These are phyloP conservation scores for Arthrobotrys megalospora DNA, from an alignment of 2,329 filamentous ascomycete species.

Conservation along the genomic window DNA sequence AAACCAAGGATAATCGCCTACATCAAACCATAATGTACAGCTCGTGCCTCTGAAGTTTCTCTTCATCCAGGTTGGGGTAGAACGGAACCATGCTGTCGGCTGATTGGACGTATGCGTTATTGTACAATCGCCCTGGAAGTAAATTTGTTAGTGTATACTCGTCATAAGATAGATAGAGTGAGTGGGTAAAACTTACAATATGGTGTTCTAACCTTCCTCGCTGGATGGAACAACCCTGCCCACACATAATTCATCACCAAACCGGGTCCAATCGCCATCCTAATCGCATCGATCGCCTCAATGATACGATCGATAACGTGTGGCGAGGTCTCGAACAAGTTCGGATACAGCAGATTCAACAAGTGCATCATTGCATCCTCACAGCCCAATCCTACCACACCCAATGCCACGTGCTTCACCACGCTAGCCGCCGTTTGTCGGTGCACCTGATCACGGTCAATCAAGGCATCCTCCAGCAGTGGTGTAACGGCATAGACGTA, in stretches of 20 bases:
- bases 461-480: conserved; percentile 93
- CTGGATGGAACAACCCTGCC: conserved; percentile 97
- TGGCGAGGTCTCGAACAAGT: conserved; percentile 96
- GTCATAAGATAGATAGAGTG: neutral
- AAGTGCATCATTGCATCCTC: conserved; percentile 99
- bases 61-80: conserved; percentile 88
- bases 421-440: conserved; percentile 95
- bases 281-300: conserved; percentile 95
- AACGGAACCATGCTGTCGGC: conserved; percentile 97
- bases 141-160: conserved; percentile 22
- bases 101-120: conserved; percentile 93
- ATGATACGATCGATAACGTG: conserved; percentile 99
- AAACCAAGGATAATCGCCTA: conserved; percentile 26
- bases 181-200: conserved; percentile 78
- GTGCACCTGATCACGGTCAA: conserved; percentile 98
- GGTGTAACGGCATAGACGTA: conserved; percentile 99
- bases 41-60: conserved; percentile 83
- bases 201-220: conserved; percentile 90
- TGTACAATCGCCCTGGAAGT: conserved; percentile 77
- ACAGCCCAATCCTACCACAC: conserved; percentile 96
- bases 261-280: conserved; percentile 92
- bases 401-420: conserved; percentile 97
- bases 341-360: conserved; percentile 94
- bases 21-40: conserved; percentile 83
- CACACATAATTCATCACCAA: conserved; percentile 98